Base-by-base conservation (phyloP, 805 yeast species). In the Yamadazyma sp. region DNA sequence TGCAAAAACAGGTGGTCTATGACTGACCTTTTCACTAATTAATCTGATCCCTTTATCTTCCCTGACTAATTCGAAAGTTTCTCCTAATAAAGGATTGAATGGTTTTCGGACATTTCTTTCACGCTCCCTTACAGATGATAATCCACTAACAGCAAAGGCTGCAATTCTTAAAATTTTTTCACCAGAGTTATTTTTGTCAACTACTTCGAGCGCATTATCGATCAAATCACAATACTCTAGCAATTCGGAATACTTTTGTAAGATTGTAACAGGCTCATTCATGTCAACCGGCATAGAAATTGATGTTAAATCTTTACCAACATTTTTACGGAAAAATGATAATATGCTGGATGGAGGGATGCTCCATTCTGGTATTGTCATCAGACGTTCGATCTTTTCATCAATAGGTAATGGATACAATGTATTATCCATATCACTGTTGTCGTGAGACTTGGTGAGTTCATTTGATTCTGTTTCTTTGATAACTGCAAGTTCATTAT, bases 251-350 rank as follows among this genome's bases (percentile, higher is more conserved):
- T 81, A 76, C 43, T 80, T 75, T 56, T 93, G 96, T 37, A 91
- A 66, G 19, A 85, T 77, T 0, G 94, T 77, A 15, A 91, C 55
- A 0, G 98, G 98, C 58, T 93, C 98, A 61, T 93, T 93, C 36
- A 88, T 75, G 1, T 93, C 80, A 6, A 93, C 95, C 1, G 98
- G 98, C 89, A 91, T 88, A 0, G 96, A 80, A 29, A 89, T 75
- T 1, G 87, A 71, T 0, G 88, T 72, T 38, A 93, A 56, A 57
- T 91, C 98, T 52, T 89, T 91, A 14, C 97, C 97, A 8, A 91
- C 93, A 48, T 87, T 88, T 56, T 89, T 89, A 39, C 96, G 73
- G 32, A 93, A 69, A 48, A 88, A 77, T 1, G 86, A 74, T 36
- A 91, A 64, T 23, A 91, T 58, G 43, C 93, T 82, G 8, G 96